Evolutionary conservation across 1,139 yeast species (phyloP).

Genomic region (Candida neerlandica): DNA sequence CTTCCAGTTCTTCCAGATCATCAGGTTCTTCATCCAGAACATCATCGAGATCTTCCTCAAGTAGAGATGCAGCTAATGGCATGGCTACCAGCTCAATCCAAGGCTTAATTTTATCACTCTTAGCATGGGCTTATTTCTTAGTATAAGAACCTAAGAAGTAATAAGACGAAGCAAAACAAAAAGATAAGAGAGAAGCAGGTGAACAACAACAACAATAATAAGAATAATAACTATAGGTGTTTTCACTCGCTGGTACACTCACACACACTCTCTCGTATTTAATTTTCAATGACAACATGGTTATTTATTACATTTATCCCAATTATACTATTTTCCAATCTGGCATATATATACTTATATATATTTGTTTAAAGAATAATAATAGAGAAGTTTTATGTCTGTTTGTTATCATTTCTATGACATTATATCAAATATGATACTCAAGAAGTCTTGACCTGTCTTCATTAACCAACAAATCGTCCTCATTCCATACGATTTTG

Average conservation of each 20-base stretch:
- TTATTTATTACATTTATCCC: background rate
- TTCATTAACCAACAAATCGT: slow-evolving; percentile 34
- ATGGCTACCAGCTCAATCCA: background rate
- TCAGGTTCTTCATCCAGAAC: background rate
- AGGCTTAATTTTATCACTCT: background rate
- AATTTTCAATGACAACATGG: background rate
- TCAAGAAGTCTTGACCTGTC: slow-evolving; percentile 38
- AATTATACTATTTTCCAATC: background rate
- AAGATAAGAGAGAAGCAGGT: background rate
- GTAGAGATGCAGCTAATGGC: background rate
- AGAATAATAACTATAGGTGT: too few relatives aligned
- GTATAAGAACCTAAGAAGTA: background rate
- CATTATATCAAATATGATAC: slow-evolving; percentile 42
- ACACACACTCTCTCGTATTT: background rate
- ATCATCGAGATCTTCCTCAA: background rate
- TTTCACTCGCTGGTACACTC: background rate
- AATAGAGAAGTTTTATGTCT: background rate
- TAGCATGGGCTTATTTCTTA: background rate
- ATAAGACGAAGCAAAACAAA: background rate
- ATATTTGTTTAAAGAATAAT: background rate
- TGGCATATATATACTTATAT: background rate
- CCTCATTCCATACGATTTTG: slow-evolving; percentile 64
- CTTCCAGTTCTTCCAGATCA: background rate
- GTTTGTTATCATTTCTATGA: too few relatives aligned
- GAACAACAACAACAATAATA: too few relatives aligned